Base-by-base conservation (phyloP, 441 rosid species). In the Iberis amara region DNA sequence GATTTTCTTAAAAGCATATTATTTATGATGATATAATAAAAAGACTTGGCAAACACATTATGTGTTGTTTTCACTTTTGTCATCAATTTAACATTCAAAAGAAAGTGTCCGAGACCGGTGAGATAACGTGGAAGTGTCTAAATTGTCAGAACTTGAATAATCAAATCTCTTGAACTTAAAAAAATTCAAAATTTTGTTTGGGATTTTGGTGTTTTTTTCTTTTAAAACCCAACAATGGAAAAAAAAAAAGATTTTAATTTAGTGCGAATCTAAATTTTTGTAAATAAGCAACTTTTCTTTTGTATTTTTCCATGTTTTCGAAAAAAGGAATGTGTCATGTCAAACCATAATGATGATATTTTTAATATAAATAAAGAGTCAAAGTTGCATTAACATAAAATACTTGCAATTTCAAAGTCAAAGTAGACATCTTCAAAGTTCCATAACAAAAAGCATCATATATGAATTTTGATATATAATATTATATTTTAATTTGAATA, bases 91-190 rank as follows among this genome's bases (percentile, higher is more conserved):
- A 6, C 33, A 18, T 43, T 40, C 27, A 24, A 6, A 39, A 6
- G 28, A 6, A 3, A 11, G 4, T 10, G 51, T 33, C 24, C 43
- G 42, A 58, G 60, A 30, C 39, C 52, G 45, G 37, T 58, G 41
- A 46, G 33, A 53, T 36, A 37, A 36, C 61, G 70, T 33, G 38
- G 7, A 3, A 8, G 9, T 10, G 46, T 52, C 55, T 32, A 52
- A 35, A 39, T 40, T 46, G 55, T 35, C 40, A 11, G 48, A 33
- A 10, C 33, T 36, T 32, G n/a, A 39, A 49, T 28, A n/a, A 48
- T 39, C 27, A 36, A 8, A 33, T 3, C 28, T 49, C 41, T 31
- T 11, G 7, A 9, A 33, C 11, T 30, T 7, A 30, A 30, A 4
- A 30, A 30, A 3, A 30, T 32, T 32, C 37, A 4, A 6, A 4